Evolutionary conservation across 2,329 filamentous ascomycete genomes (phyloP).

Genomic region (Cercospora sp.): DNA sequence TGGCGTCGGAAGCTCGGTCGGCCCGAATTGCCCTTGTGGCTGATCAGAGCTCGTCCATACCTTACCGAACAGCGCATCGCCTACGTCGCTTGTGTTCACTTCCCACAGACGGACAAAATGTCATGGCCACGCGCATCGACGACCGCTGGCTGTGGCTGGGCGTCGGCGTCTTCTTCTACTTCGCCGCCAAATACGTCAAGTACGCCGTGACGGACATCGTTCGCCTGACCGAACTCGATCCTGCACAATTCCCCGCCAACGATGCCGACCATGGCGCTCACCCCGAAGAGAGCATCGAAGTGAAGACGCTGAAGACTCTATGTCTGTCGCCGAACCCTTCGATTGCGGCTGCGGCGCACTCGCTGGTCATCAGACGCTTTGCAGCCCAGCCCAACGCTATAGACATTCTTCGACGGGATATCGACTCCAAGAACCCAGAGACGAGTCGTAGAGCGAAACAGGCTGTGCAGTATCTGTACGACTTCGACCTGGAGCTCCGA

Average conservation of each 20-base stretch:
- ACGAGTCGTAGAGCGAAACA: slow-evolving; percentile 21
- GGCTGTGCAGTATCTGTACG: slow-evolving; percentile 27
- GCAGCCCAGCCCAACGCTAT: slow-evolving; percentile 18
- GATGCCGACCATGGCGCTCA: slow-evolving; percentile 64
- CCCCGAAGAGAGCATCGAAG: slow-evolving; percentile 40
- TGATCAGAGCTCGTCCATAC: neutral
- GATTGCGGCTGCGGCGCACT: slow-evolving; percentile 43
- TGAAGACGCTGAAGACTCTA: slow-evolving; percentile 44
- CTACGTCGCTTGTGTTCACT: neutral
- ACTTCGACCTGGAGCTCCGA: slow-evolving; percentile 31
- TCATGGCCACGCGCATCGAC: slow-evolving; percentile 20
- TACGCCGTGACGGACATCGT: slow-evolving; percentile 61
- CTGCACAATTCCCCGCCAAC: slow-evolving; percentile 71
- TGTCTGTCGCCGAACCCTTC: slow-evolving; percentile 45
- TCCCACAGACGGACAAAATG: slow-evolving; percentile 1
- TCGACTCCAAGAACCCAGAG: slow-evolving; percentile 17
- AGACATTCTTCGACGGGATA: slow-evolving; percentile 24
- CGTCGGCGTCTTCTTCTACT: slow-evolving; percentile 57
- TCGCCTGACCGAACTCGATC: slow-evolving; percentile 63
- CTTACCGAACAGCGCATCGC: neutral
- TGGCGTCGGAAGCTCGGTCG: slow-evolving; percentile 1
- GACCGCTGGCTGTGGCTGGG: slow-evolving; percentile 52
- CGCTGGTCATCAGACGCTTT: slow-evolving; percentile 32
- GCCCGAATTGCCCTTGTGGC: neutral
- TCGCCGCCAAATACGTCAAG: slow-evolving; percentile 59